Conservation (phyloP, 257 asterid species). For the Jaltomata sinuosa region DNA sequence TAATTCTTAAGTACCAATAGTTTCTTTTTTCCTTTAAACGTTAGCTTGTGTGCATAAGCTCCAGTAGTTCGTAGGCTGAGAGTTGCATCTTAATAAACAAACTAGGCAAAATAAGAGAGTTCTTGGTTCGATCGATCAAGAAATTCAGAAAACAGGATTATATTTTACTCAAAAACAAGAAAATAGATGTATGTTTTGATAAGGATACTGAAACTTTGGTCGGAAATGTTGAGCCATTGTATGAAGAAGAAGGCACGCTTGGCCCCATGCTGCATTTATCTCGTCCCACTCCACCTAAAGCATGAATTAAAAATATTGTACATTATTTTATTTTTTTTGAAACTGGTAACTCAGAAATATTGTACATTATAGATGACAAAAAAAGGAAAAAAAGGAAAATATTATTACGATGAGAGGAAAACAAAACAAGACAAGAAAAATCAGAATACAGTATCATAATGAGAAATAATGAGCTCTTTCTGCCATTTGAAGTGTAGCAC, state of each 20-base stretch:
- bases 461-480: neutral
- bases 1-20: neutral
- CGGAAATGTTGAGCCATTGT: slow-evolving; percentile 96
- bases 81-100: neutral
- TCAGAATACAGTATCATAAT: neutral
- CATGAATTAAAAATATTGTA: neutral
- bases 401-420: neutral
- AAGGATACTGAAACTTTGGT: slow-evolving; percentile 92
- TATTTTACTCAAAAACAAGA: neutral
- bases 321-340: too few species aligned
- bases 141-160: neutral
- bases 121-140: neutral
- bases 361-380: neutral
- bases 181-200: neutral
- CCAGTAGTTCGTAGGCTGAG: neutral
- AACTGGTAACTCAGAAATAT: too few species aligned
- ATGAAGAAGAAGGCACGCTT: slow-evolving; percentile 97
- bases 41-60: neutral
- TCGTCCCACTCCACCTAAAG: slow-evolving; percentile 98
- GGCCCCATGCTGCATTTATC: slow-evolving; percentile 99
- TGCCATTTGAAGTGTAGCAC: neutral
- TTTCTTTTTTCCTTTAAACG: neutral
- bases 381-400: neutral
- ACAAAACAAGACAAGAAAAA: neutral
- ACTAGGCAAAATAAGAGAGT: neutral